Evolutionary conservation across 148 eudicot genomes (phyloP).

Genomic region (Silene latifolia): DNA sequence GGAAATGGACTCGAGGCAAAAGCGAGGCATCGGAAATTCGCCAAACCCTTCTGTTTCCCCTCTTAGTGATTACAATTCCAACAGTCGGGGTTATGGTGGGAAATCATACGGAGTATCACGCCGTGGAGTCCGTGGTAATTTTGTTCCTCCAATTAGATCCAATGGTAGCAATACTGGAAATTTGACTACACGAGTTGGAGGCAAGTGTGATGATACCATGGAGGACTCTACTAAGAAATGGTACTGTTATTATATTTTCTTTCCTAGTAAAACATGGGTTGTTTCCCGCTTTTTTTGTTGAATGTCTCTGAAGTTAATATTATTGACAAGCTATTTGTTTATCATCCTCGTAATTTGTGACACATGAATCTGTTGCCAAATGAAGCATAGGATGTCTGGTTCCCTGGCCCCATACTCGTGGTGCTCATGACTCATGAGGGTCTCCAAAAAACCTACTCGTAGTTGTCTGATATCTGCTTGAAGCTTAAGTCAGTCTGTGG

Average conservation of each 20-base stretch:
- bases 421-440: not conserved
- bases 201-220: conserved; percentile 68
- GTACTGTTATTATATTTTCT: conserved; percentile 29
- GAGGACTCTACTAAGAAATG: conserved; percentile 93
- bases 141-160: conserved; percentile 87
- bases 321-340: not conserved
- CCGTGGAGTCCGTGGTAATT: conserved; percentile 96
- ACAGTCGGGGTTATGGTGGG: conserved; percentile 49
- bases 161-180: conserved; percentile 62
- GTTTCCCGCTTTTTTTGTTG: not conserved
- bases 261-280: not conserved
- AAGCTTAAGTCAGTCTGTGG: conserved; percentile 3
- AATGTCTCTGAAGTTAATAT: not conserved
- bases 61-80: conserved; percentile 50
- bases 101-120: conserved; percentile 79
- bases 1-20: conserved; percentile 94
- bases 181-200: conserved; percentile 57
- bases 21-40: conserved; percentile 56
- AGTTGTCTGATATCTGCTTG: not conserved
- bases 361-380: not conserved
- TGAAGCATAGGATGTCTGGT: not conserved
- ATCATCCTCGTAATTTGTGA: not conserved
- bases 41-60: conserved; percentile 67
- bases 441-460: not conserved
- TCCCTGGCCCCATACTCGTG: not conserved